These are phyloP conservation scores for Crithidia bombi DNA, from an alignment of 208 protist species.

Conservation along the genomic window DNA sequence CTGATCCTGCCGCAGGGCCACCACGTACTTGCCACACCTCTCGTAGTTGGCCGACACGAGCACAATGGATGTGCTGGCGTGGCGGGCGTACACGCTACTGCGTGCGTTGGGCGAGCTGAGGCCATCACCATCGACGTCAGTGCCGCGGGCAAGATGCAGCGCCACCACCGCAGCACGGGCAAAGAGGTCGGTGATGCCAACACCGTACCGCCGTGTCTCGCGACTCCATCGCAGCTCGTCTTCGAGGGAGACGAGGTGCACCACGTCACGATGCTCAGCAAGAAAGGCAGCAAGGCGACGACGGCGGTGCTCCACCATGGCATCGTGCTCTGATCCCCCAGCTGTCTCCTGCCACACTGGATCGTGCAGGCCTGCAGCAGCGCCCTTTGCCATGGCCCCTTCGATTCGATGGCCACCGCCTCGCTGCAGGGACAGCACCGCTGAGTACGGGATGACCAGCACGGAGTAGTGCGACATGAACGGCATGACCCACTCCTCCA, in stretches of 20 bases:
- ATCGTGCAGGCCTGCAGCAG: slow-evolving; percentile 41
- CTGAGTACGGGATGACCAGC: slow-evolving; percentile 78
- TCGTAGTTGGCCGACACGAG: slow-evolving; percentile 64
- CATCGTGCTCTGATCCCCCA: slow-evolving; percentile 38
- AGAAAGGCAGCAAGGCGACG: slow-evolving; percentile 64
- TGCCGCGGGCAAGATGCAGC: slow-evolving; percentile 61
- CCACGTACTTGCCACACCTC: slow-evolving; percentile 66
- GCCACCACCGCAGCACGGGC: slow-evolving; percentile 64
- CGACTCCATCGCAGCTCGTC: slow-evolving; percentile 78
- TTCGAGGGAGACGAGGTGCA: slow-evolving; percentile 80
- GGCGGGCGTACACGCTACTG: slow-evolving; percentile 34
- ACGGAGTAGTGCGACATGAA: slow-evolving; percentile 81
- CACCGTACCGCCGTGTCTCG: slow-evolving; percentile 76
- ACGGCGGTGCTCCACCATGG: slow-evolving; percentile 55
- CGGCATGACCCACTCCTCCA: slow-evolving; percentile 77
- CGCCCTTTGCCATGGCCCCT: slow-evolving; percentile 38
- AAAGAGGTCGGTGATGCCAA: slow-evolving; percentile 59
- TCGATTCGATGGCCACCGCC: slow-evolving; percentile 54
- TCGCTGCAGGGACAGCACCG: slow-evolving; percentile 60
- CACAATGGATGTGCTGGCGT: slow-evolving; percentile 32
- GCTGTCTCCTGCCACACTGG: slow-evolving; percentile 44
- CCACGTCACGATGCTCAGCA: slow-evolving; percentile 54
- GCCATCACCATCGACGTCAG: slow-evolving; percentile 22
- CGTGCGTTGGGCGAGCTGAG: background rate
- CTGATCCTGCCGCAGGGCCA: slow-evolving; percentile 54